Conservation (phyloP, 257 asterid species). For the Solanum chiquidenum region DNA sequence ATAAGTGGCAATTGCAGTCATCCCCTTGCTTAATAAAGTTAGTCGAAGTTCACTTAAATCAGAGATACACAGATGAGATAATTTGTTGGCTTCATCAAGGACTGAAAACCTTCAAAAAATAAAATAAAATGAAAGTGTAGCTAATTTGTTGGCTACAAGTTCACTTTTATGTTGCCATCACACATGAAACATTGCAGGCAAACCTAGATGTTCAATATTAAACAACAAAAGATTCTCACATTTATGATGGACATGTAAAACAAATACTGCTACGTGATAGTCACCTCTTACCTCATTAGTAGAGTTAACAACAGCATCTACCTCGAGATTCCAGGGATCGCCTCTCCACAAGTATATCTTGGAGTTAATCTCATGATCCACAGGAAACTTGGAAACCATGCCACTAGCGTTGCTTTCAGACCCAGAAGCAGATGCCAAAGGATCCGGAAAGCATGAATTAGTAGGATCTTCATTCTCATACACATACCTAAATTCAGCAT, state of each 20-base stretch:
- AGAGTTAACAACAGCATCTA: constrained; percentile 89
- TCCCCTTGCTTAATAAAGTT: background rate
- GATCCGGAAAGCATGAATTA: constrained; percentile 52
- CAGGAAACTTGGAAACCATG: constrained; percentile 61
- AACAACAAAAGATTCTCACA: background rate
- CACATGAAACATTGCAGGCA: background rate
- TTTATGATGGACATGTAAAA: background rate
- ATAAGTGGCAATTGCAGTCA: background rate
- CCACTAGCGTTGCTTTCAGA: constrained; percentile 59
- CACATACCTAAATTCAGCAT: constrained; percentile 50
- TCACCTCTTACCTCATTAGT: constrained; percentile 59
- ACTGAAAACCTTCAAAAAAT: background rate
- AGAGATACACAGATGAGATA: background rate
- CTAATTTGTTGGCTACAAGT: background rate
- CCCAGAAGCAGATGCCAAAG: constrained; percentile 55
- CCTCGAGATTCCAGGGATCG: constrained; percentile 89
- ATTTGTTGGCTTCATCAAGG: background rate
- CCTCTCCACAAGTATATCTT: constrained; percentile 93
- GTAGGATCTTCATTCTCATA: constrained; percentile 51
- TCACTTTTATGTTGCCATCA: background rate
- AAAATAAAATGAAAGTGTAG: background rate
- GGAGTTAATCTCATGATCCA: constrained; percentile 64
- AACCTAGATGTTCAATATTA: background rate
- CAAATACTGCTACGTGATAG: background rate
- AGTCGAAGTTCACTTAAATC: background rate